Evolutionary conservation across 495 filamentous ascomycete species (phyloP).

Genomic region (Neurospora sp.): DNA sequence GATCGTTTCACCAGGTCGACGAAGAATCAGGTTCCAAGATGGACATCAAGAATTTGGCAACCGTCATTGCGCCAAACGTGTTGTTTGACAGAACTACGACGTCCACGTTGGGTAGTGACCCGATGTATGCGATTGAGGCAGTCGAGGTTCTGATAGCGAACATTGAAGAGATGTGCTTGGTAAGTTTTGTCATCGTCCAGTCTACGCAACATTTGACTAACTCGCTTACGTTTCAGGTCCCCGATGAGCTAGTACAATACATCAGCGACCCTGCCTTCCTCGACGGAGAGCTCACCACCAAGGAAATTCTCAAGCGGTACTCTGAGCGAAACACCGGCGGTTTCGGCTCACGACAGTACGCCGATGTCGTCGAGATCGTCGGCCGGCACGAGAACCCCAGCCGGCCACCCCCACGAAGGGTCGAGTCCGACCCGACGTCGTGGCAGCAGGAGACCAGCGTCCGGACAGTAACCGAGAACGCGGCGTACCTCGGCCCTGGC

Average conservation of each 20-base stretch:
- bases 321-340: slow-evolving; percentile 59
- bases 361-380: slow-evolving; percentile 46
- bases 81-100: slow-evolving; percentile 61
- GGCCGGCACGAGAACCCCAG: slow-evolving; percentile 37
- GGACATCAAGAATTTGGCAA: slow-evolving; percentile 96
- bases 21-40: slow-evolving; percentile 92
- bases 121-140: slow-evolving; percentile 86
- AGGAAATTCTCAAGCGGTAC: slow-evolving; percentile 89
- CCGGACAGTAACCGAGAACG: slow-evolving; percentile 60
- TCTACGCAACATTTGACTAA: slow-evolving; percentile 11
- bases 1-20: slow-evolving; percentile 93
- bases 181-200: slow-evolving; percentile 36
- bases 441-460: slow-evolving; percentile 78
- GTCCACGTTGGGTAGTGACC: slow-evolving; percentile 62
- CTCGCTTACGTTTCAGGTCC: slow-evolving; percentile 50
- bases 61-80: slow-evolving; percentile 96
- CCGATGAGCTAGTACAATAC: slow-evolving; percentile 79
- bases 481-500: slow-evolving; percentile 19
- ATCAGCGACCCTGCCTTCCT: slow-evolving; percentile 76
- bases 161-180: slow-evolving; percentile 95
- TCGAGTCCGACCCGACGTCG: slow-evolving; percentile 69
- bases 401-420: slow-evolving; percentile 40
- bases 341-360: slow-evolving; percentile 43
- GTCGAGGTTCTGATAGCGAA: slow-evolving; percentile 81
- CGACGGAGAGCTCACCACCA: slow-evolving; percentile 82